Evolutionary conservation across 306 rosid species (phyloP).

Genomic region (Lotus japonicus): DNA sequence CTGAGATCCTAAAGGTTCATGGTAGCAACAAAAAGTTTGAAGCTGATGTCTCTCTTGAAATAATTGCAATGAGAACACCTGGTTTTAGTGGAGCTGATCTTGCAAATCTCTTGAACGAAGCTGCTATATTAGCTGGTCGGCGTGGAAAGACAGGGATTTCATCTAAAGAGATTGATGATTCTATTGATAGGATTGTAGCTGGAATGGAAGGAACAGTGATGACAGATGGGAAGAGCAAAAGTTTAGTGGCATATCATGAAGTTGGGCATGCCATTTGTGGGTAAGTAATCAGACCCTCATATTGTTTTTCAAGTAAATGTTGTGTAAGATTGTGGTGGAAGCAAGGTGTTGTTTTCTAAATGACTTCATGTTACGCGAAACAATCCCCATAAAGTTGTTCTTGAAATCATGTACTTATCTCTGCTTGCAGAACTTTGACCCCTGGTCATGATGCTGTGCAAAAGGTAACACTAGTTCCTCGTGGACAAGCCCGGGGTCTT

Average conservation of each 20-base stretch:
- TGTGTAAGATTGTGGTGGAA: not conserved
- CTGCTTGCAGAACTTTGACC: conserved; percentile 75
- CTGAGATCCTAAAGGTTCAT: conserved; percentile 97
- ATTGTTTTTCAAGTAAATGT: conserved; percentile 10
- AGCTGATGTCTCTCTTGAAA: conserved; percentile 80
- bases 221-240: conserved; percentile 99
- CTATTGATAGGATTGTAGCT: conserved; percentile 98
- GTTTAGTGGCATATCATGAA: conserved; percentile 96
- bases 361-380: not conserved
- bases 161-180: conserved; percentile 92
- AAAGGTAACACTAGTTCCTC: conserved; percentile 89
- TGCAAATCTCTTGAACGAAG: conserved; percentile 95
- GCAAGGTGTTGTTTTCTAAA: not conserved
- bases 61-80: conserved; percentile 97
- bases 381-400: not conserved
- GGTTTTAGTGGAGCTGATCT: conserved; percentile 99
- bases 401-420: conserved; percentile 5
- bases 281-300: conserved; percentile 25
- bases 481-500: conserved; percentile 99
- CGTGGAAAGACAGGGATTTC: conserved; percentile 87
- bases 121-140: conserved; percentile 96
- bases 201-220: conserved; percentile 99
- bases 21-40: conserved; percentile 90
- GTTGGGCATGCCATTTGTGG: conserved; percentile 99
- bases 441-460: conserved; percentile 98